A percentile compares a stretch with the other conserved stretches of the same genome.
phyloP scores from a whole-genome alignment of 2,329 filamentous ascomycete genomes.

The Nemania sp. region DNA sequence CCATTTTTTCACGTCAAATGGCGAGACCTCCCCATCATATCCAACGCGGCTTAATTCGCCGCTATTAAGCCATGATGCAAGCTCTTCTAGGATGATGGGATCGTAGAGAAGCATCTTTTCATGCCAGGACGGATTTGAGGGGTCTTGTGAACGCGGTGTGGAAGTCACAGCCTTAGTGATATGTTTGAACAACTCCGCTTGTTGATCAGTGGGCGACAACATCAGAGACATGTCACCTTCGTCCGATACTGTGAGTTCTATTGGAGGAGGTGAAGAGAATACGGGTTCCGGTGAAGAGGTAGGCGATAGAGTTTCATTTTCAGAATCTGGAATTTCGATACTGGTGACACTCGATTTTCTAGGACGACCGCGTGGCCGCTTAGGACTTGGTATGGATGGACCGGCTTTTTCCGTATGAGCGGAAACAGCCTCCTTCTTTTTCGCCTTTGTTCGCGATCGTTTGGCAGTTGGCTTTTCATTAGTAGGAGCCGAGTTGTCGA shows the following conservation, averaged over 20 bases:
- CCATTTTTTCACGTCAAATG: slow-evolving; percentile 79
- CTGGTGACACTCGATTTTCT: slow-evolving; percentile 34
- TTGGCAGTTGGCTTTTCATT: slow-evolving; percentile 5
- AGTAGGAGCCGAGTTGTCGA: not conserved
- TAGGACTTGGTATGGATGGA: slow-evolving; percentile 9
- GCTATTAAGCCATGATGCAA: slow-evolving; percentile 80
- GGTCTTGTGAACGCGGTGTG: slow-evolving; percentile 54
- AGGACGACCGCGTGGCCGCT: slow-evolving; percentile 30
- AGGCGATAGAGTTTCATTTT: slow-evolving; percentile 41
- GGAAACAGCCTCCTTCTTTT: slow-evolving; percentile 2
- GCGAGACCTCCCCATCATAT: slow-evolving; percentile 66
- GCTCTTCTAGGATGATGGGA: slow-evolving; percentile 83
- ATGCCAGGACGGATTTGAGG: slow-evolving; percentile 70
- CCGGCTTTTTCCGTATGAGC: not conserved
- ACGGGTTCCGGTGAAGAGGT: slow-evolving; percentile 42
- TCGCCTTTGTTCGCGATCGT: slow-evolving; percentile 16
- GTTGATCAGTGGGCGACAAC: slow-evolving; percentile 47
- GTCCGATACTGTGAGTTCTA: slow-evolving; percentile 48
- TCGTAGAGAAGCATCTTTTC: slow-evolving; percentile 95
- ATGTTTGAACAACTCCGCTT: slow-evolving; percentile 51
- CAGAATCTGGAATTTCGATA: slow-evolving; percentile 57
- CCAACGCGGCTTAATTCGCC: slow-evolving; percentile 65
- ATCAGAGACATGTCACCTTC: slow-evolving; percentile 51
- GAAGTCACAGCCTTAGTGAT: slow-evolving; percentile 60
- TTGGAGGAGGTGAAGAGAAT: slow-evolving; percentile 49